phyloP scores from a whole-genome alignment of 768 basidiomycete genomes.

The Suillus plorans region DNA sequence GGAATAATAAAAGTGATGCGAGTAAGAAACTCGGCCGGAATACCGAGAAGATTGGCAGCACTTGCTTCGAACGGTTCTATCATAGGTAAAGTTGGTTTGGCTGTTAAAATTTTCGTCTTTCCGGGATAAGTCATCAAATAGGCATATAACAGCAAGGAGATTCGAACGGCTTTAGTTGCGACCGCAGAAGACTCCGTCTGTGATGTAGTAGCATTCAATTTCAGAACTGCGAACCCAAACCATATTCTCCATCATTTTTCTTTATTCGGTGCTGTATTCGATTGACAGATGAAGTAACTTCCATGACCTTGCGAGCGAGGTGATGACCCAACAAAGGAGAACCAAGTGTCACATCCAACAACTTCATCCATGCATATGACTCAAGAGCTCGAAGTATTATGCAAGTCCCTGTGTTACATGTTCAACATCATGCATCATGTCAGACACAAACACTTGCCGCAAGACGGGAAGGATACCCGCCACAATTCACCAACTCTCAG shows the following conservation, averaged over 20 bases:
- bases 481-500: background rate
- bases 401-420: background rate
- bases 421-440: background rate
- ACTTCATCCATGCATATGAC: background rate
- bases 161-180: conserved; percentile 10
- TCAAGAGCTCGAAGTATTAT: background rate
- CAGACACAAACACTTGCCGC: background rate
- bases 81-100: conserved; percentile 36
- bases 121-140: conserved; percentile 40
- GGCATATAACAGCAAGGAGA: conserved; percentile 59
- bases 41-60: conserved; percentile 34
- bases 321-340: background rate
- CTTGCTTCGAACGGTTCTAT: conserved; percentile 45
- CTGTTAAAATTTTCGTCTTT: conserved; percentile 37
- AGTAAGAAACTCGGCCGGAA: conserved; percentile 73
- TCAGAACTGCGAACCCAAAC: too few species aligned
- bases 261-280: too few species aligned
- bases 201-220: too few species aligned
- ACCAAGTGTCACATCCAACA: background rate
- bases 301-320: too few species aligned
- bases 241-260: too few species aligned
- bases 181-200: conserved; percentile 19
- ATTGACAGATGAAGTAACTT: too few species aligned
- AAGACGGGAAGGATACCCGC: background rate
- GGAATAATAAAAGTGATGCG: conserved; percentile 65